A percentile compares a stretch with the other conserved stretches of the same genome.
Evolutionary conservation across 2,329 filamentous ascomycete species (phyloP).

Genomic region (Aspergillus glaucus): DNA sequence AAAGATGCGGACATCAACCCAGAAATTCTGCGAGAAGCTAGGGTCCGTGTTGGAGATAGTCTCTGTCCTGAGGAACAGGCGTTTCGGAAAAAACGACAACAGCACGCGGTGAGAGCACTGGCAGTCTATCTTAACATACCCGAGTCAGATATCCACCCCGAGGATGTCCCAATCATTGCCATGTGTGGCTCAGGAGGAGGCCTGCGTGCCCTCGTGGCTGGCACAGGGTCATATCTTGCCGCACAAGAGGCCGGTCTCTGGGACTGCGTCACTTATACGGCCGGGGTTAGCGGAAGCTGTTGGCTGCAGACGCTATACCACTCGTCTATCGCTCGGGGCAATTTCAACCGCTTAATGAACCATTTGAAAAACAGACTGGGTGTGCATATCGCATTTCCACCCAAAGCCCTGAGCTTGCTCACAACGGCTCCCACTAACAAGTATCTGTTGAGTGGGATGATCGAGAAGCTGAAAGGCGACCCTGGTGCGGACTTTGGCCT

Average conservation of each 20-base stretch:
- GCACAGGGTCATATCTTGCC: conserved; percentile 78
- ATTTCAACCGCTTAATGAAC: conserved; percentile 64
- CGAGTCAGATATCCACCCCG: conserved; percentile 76
- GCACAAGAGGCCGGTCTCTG: conserved; percentile 81
- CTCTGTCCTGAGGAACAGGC: conserved; percentile 77
- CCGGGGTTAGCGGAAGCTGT: conserved; percentile 91
- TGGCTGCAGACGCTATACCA: conserved; percentile 89
- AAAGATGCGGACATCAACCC: conserved; percentile 77
- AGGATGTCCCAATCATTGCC: conserved; percentile 88
- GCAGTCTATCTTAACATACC: conserved; percentile 74
- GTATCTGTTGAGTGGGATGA: conserved; percentile 75
- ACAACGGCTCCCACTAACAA: conserved; percentile 92
- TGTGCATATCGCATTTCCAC: conserved; percentile 88
- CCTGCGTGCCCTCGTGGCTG: conserved; percentile 80
- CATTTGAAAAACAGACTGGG: conserved; percentile 81
- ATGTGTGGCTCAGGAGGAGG: conserved; percentile 93
- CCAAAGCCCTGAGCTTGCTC: conserved; percentile 70
- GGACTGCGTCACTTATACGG: conserved; percentile 90
- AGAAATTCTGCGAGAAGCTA: conserved; percentile 75
- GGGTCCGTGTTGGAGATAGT: conserved; percentile 72
- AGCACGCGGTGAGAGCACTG: conserved; percentile 64
- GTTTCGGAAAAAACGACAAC: conserved; percentile 64
- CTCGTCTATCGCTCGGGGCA: conserved; percentile 66
- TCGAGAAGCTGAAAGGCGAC: conserved; percentile 86
- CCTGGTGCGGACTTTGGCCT: conserved; percentile 75